Conservation (phyloP, 1,284 basidiomycete species). For the Cutaneotrichosporon sp. region DNA sequence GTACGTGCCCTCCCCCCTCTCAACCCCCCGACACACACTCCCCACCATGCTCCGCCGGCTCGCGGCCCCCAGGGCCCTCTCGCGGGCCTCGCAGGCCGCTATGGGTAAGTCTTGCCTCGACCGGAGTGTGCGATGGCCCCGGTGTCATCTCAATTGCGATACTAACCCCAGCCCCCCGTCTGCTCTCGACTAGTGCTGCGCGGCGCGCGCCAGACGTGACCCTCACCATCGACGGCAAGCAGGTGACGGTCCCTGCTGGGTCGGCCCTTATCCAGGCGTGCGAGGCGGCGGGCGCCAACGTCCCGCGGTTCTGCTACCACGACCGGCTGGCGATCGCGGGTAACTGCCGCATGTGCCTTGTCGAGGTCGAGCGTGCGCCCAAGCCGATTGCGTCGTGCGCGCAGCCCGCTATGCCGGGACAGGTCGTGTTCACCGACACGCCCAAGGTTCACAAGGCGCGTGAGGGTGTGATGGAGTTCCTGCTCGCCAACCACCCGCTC, state of each 20-base stretch:
- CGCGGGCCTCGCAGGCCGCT: constrained; percentile 16
- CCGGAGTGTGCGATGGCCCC: neutral
- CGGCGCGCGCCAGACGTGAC: constrained; percentile 74
- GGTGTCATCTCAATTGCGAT: neutral
- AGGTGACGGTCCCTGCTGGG: constrained; percentile 87
- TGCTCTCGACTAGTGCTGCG: constrained; percentile 39
- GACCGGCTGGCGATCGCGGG: constrained; percentile 77
- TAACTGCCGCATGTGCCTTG: constrained; percentile 96
- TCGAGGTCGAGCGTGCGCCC: constrained; percentile 84
- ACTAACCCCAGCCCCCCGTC: constrained; percentile 26
- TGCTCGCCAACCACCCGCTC: constrained; percentile 93
- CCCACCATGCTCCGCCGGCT: constrained; percentile 26
- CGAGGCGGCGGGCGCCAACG: constrained; percentile 39
- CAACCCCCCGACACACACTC: neutral
- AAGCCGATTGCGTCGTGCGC: constrained; percentile 79
- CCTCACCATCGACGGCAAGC: constrained; percentile 84
- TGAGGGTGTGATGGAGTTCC: constrained; percentile 98
- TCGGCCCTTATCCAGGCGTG: constrained; percentile 96
- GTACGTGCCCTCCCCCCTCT: no score
- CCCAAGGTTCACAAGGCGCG: constrained; percentile 86
- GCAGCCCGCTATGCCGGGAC: constrained; percentile 95
- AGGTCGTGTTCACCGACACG: constrained; percentile 93
- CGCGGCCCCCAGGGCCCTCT: constrained; percentile 25
- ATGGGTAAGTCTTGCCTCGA: neutral
- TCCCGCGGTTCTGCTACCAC: constrained; percentile 48